Evolutionary conservation across 495 filamentous ascomycete species (phyloP).

Genomic region (Rhizodiscina lignyota): DNA sequence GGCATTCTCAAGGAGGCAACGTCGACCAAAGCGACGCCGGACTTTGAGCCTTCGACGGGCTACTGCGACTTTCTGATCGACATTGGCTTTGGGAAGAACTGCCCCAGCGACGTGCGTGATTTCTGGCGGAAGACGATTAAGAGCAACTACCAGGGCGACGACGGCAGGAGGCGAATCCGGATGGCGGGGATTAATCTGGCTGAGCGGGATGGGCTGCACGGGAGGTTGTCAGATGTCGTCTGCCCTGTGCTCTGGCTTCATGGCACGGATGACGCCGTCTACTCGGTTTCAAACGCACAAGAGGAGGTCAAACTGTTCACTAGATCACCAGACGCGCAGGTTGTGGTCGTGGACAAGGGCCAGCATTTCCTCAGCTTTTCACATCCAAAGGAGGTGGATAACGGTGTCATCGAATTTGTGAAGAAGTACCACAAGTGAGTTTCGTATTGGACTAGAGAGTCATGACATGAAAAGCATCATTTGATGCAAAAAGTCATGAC

Average conservation of each 20-base stretch:
- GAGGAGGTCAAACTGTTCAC: slow-evolving; percentile 44
- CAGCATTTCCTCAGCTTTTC: slow-evolving; percentile 41
- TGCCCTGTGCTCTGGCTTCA: slow-evolving; percentile 51
- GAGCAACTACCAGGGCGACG: slow-evolving; percentile 38
- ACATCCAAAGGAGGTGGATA: slow-evolving; percentile 36
- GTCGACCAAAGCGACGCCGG: slow-evolving; percentile 26
- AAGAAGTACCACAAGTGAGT: slow-evolving; percentile 17
- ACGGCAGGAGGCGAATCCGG: slow-evolving; percentile 34
- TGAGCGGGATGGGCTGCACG: slow-evolving; percentile 41
- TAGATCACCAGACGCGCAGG: slow-evolving; percentile 28
- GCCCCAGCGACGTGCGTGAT: slow-evolving; percentile 20
- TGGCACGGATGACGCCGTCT: slow-evolving; percentile 38
- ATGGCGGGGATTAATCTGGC: slow-evolving; percentile 40
- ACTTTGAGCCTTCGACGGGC: slow-evolving; percentile 36
- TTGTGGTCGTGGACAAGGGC: slow-evolving; percentile 33
- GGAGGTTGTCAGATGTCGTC: slow-evolving; percentile 33
- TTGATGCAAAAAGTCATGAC: no score
- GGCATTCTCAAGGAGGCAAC: slow-evolving; percentile 32
- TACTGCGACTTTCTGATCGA: slow-evolving; percentile 37
- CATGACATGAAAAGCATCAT: no score
- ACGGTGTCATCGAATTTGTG: slow-evolving; percentile 35
- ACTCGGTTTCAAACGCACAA: slow-evolving; percentile 26
- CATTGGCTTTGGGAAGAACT: slow-evolving; percentile 37
- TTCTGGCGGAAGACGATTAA: slow-evolving; percentile 39
- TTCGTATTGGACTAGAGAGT: no score